Evolutionary conservation across 164 flowering plant genomes (phyloP).

Genomic region (Liquidambar formosana): DNA sequence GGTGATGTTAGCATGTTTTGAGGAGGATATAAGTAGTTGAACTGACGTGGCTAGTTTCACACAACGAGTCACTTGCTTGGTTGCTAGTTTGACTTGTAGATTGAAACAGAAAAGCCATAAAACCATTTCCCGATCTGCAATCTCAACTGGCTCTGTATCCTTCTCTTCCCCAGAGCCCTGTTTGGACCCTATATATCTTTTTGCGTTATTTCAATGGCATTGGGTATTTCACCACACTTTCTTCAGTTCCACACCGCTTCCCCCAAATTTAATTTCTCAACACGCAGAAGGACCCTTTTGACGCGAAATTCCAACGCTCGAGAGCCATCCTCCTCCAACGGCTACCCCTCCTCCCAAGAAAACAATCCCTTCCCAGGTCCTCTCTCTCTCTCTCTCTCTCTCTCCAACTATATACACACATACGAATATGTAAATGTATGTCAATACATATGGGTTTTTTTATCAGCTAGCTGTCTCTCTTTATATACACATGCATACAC

Average conservation of each 20-base stretch:
- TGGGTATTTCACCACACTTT: slow-evolving; percentile 16
- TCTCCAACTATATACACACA: not conserved
- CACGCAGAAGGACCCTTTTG: slow-evolving; percentile 23
- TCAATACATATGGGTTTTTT: not conserved
- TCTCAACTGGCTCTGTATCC: no score
- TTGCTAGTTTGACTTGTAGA: no score
- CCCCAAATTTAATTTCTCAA: slow-evolving; percentile 17
- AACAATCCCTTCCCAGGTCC: slow-evolving; percentile 42
- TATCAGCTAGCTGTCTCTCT: no score
- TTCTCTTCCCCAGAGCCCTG: no score
- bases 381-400: slow-evolving; percentile 17
- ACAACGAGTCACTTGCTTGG: not conserved
- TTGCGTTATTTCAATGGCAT: slow-evolving; percentile 22
- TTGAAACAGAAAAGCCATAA: no score
- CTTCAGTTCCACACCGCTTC: slow-evolving; percentile 6
- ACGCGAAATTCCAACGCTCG: slow-evolving; percentile 44
- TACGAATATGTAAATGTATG: no score
- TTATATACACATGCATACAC: not conserved
- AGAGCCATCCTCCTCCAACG: slow-evolving; percentile 26
- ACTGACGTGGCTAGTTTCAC: slow-evolving; percentile 4
- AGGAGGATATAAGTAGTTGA: not conserved
- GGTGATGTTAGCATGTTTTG: no score
- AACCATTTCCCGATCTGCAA: no score
- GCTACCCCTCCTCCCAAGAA: slow-evolving; percentile 18
- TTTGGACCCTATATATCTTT: no score